A percentile compares a stretch with the other conserved stretches of the same genome.
Conservation (phyloP, 164 flowering plant genomes). For the Platanus orientalis region DNA sequence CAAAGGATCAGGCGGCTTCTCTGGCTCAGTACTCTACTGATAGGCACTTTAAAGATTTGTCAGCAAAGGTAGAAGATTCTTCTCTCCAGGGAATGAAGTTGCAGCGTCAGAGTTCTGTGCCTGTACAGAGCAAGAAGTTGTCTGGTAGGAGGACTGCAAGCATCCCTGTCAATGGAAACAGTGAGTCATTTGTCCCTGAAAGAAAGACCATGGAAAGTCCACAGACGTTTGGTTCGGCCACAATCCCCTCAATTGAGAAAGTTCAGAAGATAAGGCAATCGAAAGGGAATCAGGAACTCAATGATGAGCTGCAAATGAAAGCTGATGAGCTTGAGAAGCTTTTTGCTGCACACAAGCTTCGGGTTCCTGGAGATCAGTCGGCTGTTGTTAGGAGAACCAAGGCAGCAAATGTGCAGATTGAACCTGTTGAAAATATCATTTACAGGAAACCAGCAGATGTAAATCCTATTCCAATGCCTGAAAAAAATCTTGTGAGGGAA, state of each 20-base stretch:
- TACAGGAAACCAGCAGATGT: slow-evolving; percentile 29
- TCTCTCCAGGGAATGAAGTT: slow-evolving; percentile 38
- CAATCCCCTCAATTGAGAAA: slow-evolving; percentile 35
- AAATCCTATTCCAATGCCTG: slow-evolving; percentile 29
- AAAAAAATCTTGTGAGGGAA: slow-evolving; percentile 20
- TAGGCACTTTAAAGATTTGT: slow-evolving; percentile 16
- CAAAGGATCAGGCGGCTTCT: slow-evolving; percentile 25
- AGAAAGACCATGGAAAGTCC: slow-evolving; percentile 27
- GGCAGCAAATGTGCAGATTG: slow-evolving; percentile 36
- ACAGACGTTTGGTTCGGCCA: slow-evolving; percentile 25
- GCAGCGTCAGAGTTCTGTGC: slow-evolving; percentile 40
- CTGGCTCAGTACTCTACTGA: slow-evolving; percentile 19
- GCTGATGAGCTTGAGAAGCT: slow-evolving; percentile 96
- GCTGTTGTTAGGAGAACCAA: slow-evolving; percentile 48
- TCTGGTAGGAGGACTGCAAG: slow-evolving; percentile 32
- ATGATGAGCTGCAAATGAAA: slow-evolving; percentile 86
- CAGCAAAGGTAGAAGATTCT: slow-evolving; percentile 36
- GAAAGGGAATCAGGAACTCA: slow-evolving; percentile 80
- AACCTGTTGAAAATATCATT: slow-evolving; percentile 27
- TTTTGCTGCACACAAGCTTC: slow-evolving; percentile 92
- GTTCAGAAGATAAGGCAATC: slow-evolving; percentile 62
- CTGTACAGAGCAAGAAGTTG: slow-evolving; percentile 39
- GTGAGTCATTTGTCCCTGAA: slow-evolving; percentile 20
- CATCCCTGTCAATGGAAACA: slow-evolving; percentile 20
- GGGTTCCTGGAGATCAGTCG: slow-evolving; percentile 75